Conservation (phyloP, 352 stramenopile genomes). For the Globisporangium takayamanum region DNA sequence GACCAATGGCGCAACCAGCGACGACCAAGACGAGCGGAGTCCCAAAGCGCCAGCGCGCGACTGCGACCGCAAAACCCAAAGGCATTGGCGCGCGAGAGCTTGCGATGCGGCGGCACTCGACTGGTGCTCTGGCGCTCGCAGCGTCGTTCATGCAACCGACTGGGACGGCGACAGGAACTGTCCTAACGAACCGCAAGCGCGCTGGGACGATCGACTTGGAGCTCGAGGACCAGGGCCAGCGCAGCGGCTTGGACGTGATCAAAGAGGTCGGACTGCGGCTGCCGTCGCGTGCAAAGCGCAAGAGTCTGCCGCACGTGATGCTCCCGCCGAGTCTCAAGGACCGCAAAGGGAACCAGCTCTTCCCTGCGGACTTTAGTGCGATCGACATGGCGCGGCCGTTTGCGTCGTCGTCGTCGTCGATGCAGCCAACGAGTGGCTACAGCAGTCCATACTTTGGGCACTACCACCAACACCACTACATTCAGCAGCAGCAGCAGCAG, state of each 20-base stretch:
- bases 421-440: not conserved
- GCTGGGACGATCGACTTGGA: slow-evolving; percentile 16
- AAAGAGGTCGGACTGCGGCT: slow-evolving; percentile 20
- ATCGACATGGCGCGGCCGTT: slow-evolving; percentile 14
- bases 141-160: slow-evolving; percentile 19
- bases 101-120: slow-evolving; percentile 34
- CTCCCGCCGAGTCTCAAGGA: slow-evolving; percentile 13
- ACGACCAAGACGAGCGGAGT: not conserved
- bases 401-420: slow-evolving; percentile 13
- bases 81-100: slow-evolving; percentile 7
- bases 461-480: not conserved
- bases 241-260: slow-evolving; percentile 7
- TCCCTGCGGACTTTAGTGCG: slow-evolving; percentile 12
- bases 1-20: not conserved
- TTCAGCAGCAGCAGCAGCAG: not conserved
- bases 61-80: slow-evolving; percentile 6
- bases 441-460: slow-evolving; percentile 8
- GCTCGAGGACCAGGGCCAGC: slow-evolving; percentile 7
- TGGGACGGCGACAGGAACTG: slow-evolving; percentile 13
- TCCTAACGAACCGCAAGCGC: slow-evolving; percentile 9
- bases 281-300: slow-evolving; percentile 30
- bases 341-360: slow-evolving; percentile 32
- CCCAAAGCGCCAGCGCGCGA: slow-evolving; percentile 5
- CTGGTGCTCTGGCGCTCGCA: slow-evolving; percentile 33
- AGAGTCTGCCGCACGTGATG: slow-evolving; percentile 37